Evolutionary conservation across 805 yeast species (phyloP).

Genomic region (Suhomyces emberorum): DNA sequence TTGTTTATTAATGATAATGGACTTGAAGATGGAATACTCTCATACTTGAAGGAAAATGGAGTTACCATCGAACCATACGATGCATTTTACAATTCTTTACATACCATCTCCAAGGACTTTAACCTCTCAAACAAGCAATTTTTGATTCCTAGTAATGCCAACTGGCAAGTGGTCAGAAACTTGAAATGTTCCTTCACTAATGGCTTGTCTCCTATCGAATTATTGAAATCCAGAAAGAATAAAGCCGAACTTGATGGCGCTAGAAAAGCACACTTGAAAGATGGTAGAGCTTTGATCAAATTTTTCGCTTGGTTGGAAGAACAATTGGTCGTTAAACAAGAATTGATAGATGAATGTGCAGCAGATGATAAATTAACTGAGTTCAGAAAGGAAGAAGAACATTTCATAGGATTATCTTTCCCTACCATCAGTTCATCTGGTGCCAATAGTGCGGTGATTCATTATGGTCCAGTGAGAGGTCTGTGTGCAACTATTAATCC

Average conservation of each 20-base stretch:
- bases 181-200: slow-evolving; percentile 29
- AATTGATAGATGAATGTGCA: slow-evolving; percentile 52
- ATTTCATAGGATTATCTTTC: slow-evolving; percentile 64
- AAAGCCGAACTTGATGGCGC: slow-evolving; percentile 49
- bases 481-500: slow-evolving; percentile 50
- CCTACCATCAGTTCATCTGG: slow-evolving; percentile 76
- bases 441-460: slow-evolving; percentile 73
- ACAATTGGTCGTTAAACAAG: slow-evolving; percentile 41
- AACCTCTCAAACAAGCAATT: slow-evolving; percentile 26
- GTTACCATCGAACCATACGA: slow-evolving; percentile 39
- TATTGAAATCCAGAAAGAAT: slow-evolving; percentile 52
- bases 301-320: slow-evolving; percentile 60
- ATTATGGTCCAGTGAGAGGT: slow-evolving; percentile 56
- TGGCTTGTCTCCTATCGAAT: slow-evolving; percentile 41
- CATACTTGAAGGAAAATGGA: slow-evolving; percentile 21
- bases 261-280: slow-evolving; percentile 51
- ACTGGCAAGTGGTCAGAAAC: slow-evolving; percentile 40
- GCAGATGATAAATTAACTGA: slow-evolving; percentile 50
- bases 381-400: slow-evolving; percentile 38
- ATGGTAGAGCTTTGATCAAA: slow-evolving; percentile 52
- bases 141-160: slow-evolving; percentile 30
- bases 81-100: slow-evolving; percentile 44
- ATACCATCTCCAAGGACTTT: slow-evolving; percentile 35
- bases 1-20: slow-evolving; percentile 44
- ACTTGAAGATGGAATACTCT: slow-evolving; percentile 29